Evolutionary conservation across 2,329 filamentous ascomycete genomes (phyloP).

Genomic region (Chrysosporium keratinophilum): DNA sequence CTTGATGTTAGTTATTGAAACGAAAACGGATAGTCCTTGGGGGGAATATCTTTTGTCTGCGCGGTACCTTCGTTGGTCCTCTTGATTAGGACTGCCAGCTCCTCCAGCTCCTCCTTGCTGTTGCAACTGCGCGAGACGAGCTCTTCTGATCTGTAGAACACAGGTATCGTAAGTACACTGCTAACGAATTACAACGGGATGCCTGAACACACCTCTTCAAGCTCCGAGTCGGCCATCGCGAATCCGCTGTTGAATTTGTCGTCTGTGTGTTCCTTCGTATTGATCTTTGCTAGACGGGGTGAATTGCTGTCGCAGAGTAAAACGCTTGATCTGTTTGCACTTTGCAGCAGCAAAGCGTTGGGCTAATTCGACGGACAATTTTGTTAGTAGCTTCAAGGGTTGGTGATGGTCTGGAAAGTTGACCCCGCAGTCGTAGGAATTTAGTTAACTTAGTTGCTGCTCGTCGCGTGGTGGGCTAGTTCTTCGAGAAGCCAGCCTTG

Average conservation of each 20-base stretch:
- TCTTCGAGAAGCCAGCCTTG: no score
- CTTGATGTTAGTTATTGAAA: slow-evolving; percentile 1
- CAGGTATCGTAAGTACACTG: neutral
- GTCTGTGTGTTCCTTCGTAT: no score
- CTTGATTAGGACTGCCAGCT: slow-evolving; percentile 40
- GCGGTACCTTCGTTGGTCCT: slow-evolving; percentile 54
- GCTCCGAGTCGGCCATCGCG: slow-evolving; percentile 54
- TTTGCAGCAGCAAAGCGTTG: no score
- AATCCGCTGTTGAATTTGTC: no score
- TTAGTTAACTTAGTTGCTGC: no score
- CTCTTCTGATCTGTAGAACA: slow-evolving; percentile 64
- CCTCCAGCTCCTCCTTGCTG: slow-evolving; percentile 47
- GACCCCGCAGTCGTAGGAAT: no score
- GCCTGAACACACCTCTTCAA: slow-evolving; percentile 46
- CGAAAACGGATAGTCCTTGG: neutral
- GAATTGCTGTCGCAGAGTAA: no score
- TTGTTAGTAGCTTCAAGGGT: no score
- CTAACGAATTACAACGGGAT: neutral
- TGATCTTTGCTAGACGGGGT: no score
- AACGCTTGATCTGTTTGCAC: no score
- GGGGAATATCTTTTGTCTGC: slow-evolving; percentile 13
- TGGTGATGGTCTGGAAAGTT: no score
- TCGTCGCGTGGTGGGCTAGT: no score
- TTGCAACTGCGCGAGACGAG: slow-evolving; percentile 87
- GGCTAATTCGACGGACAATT: slow-evolving; percentile 4